phyloP scores from a whole-genome alignment of 352 stramenopile genomes.

The Phytophthora pini region DNA sequence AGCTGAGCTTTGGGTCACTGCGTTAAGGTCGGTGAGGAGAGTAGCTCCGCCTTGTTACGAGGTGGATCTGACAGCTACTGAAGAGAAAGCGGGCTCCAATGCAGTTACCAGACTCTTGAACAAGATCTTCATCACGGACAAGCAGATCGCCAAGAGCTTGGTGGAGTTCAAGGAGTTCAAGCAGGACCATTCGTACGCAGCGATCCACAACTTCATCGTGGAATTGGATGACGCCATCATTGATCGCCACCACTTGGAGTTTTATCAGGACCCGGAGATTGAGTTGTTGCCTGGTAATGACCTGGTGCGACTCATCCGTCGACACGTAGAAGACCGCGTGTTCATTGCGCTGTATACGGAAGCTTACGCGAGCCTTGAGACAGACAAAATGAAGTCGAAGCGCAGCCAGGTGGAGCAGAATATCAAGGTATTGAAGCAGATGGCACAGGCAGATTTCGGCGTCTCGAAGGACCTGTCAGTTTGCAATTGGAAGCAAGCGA shows the following conservation, averaged over 20 bases:
- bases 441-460: conserved; percentile 66
- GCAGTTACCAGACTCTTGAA: conserved; percentile 72
- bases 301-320: conserved; percentile 73
- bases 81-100: conserved; percentile 62
- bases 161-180: conserved; percentile 59
- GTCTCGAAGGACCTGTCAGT: conserved; percentile 70
- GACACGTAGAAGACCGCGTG: conserved; percentile 81
- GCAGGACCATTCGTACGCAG: conserved; percentile 52
- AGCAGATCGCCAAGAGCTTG: conserved; percentile 54
- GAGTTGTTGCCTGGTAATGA: conserved; percentile 77
- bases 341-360: conserved; percentile 67
- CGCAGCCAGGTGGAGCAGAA: conserved; percentile 54
- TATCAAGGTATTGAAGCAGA: conserved; percentile 63
- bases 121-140: conserved; percentile 84
- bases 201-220: conserved; percentile 69
- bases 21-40: conserved; percentile 59
- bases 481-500: conserved; percentile 63
- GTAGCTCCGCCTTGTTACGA: conserved; percentile 59
- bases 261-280: conserved; percentile 70
- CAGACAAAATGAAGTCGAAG: conserved; percentile 36
- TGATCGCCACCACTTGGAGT: conserved; percentile 62
- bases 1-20: conserved; percentile 83
- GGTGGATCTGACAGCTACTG: conserved; percentile 61
- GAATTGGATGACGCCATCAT: conserved; percentile 75
- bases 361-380: conserved; percentile 70